Percentiles rank a stretch among this genome's conserved stretches.
Evolutionary conservation across 805 yeast species (phyloP).

Genomic region (Dipodascus albidus): DNA sequence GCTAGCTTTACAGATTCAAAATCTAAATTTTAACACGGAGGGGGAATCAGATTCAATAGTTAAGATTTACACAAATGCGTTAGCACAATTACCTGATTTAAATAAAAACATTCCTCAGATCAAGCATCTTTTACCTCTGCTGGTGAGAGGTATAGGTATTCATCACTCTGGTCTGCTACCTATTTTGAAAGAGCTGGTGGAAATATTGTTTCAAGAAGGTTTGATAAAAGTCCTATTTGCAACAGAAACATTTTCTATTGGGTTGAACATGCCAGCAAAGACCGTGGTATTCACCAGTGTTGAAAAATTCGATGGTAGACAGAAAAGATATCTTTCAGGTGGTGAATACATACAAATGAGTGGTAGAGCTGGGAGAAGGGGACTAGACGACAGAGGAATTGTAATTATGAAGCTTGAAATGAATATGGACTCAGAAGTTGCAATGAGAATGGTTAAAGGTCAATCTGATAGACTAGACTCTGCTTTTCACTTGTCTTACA

Average conservation of each 20-base stretch:
- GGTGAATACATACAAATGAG: slow-evolving; percentile 99
- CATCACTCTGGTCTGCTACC: slow-evolving; percentile 97
- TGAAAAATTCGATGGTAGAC: slow-evolving; percentile 96
- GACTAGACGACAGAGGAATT: slow-evolving; percentile 97
- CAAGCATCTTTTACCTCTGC: slow-evolving; percentile 75
- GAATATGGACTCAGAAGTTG: slow-evolving; percentile 98
- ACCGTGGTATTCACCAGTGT: slow-evolving; percentile 97
- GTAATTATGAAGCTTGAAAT: slow-evolving; percentile 99
- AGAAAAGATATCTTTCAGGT: slow-evolving; percentile 97
- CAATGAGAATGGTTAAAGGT: slow-evolving; percentile 99
- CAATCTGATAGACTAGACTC: slow-evolving; percentile 96
- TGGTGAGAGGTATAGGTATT: slow-evolving; percentile 94
- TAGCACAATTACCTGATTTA: slow-evolving; percentile 73
- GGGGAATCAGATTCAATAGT: slow-evolving; percentile 88
- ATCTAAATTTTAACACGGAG: slow-evolving; percentile 84
- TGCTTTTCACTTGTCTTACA: slow-evolving; percentile 94
- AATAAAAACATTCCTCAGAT: slow-evolving; percentile 93
- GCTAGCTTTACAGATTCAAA: slow-evolving; percentile 92
- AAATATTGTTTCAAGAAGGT: slow-evolving; percentile 94
- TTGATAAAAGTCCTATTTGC: slow-evolving; percentile 89
- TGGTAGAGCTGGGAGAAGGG: slow-evolving; percentile 99
- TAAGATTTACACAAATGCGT: slow-evolving; percentile 84
- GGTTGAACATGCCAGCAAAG: slow-evolving; percentile 98
- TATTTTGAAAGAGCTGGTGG: slow-evolving; percentile 87
- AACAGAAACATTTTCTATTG: slow-evolving; percentile 96